phyloP scores from a whole-genome alignment of 495 filamentous ascomycete species.

The Pseudomonodictys pantanalensis region DNA sequence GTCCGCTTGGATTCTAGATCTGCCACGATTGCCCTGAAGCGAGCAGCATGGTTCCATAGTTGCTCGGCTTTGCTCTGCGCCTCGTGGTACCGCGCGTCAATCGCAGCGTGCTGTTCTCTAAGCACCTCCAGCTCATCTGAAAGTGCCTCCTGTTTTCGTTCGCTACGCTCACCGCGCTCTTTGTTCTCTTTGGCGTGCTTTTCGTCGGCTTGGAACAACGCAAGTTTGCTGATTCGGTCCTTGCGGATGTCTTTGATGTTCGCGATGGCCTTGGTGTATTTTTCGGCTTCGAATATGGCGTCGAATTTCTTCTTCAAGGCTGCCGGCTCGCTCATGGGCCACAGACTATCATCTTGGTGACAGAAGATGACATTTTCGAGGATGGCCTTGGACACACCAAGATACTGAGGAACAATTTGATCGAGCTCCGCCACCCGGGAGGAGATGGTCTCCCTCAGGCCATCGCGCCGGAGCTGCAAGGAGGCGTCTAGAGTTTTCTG shows the following conservation, averaged over 20 bases:
- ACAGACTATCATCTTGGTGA: constrained; percentile 95
- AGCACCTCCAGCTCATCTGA: constrained; percentile 54
- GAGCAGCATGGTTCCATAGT: constrained; percentile 59
- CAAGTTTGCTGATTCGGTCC: constrained; percentile 48
- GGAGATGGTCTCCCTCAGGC: constrained; percentile 75
- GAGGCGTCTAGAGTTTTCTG: constrained; percentile 80
- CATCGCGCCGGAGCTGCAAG: constrained; percentile 69
- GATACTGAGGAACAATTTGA: constrained; percentile 75
- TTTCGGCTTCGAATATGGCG: constrained; percentile 94
- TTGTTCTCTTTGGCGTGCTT: constrained; percentile 78
- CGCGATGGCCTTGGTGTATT: constrained; percentile 95
- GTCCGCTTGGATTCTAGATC: constrained; percentile 72
- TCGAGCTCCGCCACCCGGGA: constrained; percentile 76
- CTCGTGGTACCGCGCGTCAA: constrained; percentile 33
- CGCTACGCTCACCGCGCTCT: constrained; percentile 71
- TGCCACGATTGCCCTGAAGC: constrained; percentile 63
- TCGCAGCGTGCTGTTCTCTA: neutral
- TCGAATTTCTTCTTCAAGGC: constrained; percentile 90
- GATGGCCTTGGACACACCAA: constrained; percentile 87
- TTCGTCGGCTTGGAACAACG: neutral
- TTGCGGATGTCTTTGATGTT: constrained; percentile 86
- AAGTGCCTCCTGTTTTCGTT: constrained; percentile 62
- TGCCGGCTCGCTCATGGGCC: constrained; percentile 90
- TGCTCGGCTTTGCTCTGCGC: constrained; percentile 56
- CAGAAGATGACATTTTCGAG: constrained; percentile 96